phyloP scores from a whole-genome alignment of 2,329 filamentous ascomycete species.

The Neophaeococcomyces mojaviensis region DNA sequence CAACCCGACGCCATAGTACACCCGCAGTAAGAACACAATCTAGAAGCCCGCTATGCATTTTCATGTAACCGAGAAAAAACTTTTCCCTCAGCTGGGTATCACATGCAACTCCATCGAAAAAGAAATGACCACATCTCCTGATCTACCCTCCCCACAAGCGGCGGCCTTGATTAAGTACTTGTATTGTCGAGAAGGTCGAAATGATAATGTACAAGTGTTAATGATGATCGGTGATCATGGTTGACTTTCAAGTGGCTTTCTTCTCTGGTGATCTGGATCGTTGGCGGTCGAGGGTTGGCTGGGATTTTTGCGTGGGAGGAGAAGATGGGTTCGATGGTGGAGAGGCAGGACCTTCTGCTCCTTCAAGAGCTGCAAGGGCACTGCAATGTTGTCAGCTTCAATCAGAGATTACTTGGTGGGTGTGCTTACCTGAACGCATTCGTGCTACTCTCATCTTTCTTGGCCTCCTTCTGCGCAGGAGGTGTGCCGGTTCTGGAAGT shows the following conservation, averaged over 20 bases:
- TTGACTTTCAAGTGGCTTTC: slow-evolving; percentile 17
- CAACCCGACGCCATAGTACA: not conserved
- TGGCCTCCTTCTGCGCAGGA: slow-evolving; percentile 52
- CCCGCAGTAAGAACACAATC: slow-evolving; percentile 9
- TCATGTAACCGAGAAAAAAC: slow-evolving; percentile 2
- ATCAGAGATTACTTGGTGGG: slow-evolving; percentile 14
- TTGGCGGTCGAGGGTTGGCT: slow-evolving; percentile 37
- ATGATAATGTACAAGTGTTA: slow-evolving; percentile 19
- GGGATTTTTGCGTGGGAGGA: slow-evolving; percentile 39
- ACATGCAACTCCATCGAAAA: slow-evolving; percentile 6
- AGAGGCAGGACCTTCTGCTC: slow-evolving; percentile 38
- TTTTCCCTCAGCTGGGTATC: slow-evolving; percentile 7
- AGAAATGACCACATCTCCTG: not conserved
- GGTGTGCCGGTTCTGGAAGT: slow-evolving; percentile 88
- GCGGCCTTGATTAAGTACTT: slow-evolving; percentile 6
- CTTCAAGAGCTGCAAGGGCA: slow-evolving; percentile 42
- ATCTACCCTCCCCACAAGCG: slow-evolving; percentile 7
- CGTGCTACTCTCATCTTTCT: slow-evolving; percentile 60
- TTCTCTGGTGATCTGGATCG: slow-evolving; percentile 38
- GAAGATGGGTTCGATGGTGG: slow-evolving; percentile 43
- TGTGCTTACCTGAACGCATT: slow-evolving; percentile 89
- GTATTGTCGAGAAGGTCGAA: slow-evolving; percentile 6
- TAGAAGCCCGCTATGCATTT: slow-evolving; percentile 8
- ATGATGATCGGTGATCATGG: no score
- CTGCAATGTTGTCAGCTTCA: slow-evolving; percentile 26